Evolutionary conservation across 768 basidiomycete species (phyloP), one percentile per base, ranked within the genome.

Genomic region (Erythrobasidium yunnanense): DNA sequence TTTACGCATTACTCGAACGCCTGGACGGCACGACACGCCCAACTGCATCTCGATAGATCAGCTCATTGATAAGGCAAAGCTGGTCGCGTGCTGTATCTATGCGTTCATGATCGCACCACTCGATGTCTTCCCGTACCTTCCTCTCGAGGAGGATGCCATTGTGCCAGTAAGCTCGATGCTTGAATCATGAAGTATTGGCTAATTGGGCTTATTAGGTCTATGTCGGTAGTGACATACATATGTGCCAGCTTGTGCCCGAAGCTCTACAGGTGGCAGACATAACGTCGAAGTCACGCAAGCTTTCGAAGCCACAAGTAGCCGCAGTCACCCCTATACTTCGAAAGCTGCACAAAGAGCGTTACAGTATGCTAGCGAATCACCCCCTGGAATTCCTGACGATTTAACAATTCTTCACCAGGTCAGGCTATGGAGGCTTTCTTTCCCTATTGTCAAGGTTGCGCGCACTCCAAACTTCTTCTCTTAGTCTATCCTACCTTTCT

Each of bases 391-490:
- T 4, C 54, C 22, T 17, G 13, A 6, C 33, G 15, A 13, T 7
- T 52, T 7, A 4, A 3, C 6, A 32, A 6, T 52, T 4, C n/a
- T n/a, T n/a, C n/a, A n/a, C n/a, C 51, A 55, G 66, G 66, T 0
- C 34, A 51, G 7, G 58, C 65, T 55, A 49, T 20, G 8, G 8
- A 50, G 15, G 30, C 50, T 29, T 42, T 60, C 32, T 57, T 63
- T 29, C 66, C 66, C 2, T 51, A 32, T 13, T 65, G 53, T 1
- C 2, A 5, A 4, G 62, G 69, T 0, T 65, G 62, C 34, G 34
- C 35, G 0, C 69, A 70, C 45, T 35, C 60, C 6, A 70, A 70
- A 46, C 17, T 65, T 18, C 20, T 68, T 23, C 18, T 68, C 15
- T 13, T 70, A n/a, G 1, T 25, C 0, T 70, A 70, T 34, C 54